Evolutionary conservation across 805 yeast genomes (phyloP).

Genomic region (Pichia gijzeniarum): DNA sequence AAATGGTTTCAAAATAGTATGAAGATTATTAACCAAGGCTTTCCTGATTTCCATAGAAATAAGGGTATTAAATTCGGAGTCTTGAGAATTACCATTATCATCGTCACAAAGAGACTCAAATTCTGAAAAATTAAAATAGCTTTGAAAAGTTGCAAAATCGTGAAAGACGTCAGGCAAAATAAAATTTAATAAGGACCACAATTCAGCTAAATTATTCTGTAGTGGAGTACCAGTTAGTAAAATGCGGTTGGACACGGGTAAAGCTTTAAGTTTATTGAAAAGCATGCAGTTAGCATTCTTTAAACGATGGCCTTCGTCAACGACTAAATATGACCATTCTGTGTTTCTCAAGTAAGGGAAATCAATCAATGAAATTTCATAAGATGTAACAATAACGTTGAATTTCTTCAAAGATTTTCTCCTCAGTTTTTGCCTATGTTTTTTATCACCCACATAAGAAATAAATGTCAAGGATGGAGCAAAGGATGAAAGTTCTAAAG

Average conservation of each 20-base stretch:
- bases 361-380: conserved; percentile 74
- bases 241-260: conserved; percentile 64
- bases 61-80: conserved; percentile 38
- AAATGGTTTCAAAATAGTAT: conserved; percentile 84
- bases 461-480: conserved; percentile 64
- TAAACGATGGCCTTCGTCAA: conserved; percentile 93
- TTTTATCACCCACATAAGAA: conserved; percentile 59
- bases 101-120: conserved; percentile 35
- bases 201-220: conserved; percentile 82
- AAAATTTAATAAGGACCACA: conserved; percentile 89
- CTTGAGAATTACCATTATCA: conserved; percentile 8
- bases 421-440: conserved; percentile 44
- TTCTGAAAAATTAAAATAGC: conserved; percentile 85
- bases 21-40: conserved; percentile 67
- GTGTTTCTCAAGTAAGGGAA: conserved; percentile 43
- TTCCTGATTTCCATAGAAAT: conserved; percentile 54
- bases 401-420: conserved; percentile 21
- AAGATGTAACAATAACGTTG: conserved; percentile 69
- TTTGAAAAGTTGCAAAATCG: conserved; percentile 82
- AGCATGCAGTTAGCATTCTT: conserved; percentile 78
- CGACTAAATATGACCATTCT: conserved; percentile 78
- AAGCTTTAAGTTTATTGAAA: conserved; percentile 61
- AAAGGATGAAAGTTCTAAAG: conserved; percentile 59
- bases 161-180: conserved; percentile 89
- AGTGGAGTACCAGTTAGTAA: conserved; percentile 94